Conservation (phyloP, 2,329 filamentous ascomycete genomes). For the Xylariaceae sp. region DNA sequence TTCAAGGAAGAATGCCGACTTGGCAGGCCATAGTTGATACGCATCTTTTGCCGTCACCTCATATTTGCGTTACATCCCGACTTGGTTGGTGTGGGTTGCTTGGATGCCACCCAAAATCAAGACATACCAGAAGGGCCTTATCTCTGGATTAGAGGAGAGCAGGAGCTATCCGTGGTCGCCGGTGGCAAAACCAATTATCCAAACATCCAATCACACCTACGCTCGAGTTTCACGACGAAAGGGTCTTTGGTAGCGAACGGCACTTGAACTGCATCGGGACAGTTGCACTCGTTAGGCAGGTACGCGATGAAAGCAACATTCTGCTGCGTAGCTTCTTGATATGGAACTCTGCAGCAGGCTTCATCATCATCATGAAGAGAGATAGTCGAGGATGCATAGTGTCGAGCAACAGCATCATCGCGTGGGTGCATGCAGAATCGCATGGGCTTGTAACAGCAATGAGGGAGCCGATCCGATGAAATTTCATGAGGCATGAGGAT, state of each 20-base stretch:
- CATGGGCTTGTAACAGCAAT: no score
- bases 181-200: constrained; percentile 9
- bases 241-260: constrained; percentile 17
- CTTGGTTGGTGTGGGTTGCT: constrained; percentile 10
- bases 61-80: constrained; percentile 13
- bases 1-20: constrained; percentile 4
- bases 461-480: no score
- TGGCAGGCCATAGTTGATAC: constrained; percentile 4
- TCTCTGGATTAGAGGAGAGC: constrained; percentile 2
- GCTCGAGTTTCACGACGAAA: no score
- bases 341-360: constrained; percentile 7
- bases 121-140: constrained; percentile 10
- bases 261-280: constrained; percentile 19
- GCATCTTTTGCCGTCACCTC: constrained; percentile 5
- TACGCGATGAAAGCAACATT: constrained; percentile 13
- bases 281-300: constrained; percentile 21
- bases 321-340: constrained; percentile 17
- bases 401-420: no score
- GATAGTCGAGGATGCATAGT: neutral
- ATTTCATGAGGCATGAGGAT: no score
- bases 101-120: no score
- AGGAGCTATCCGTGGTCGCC: constrained; percentile 3
- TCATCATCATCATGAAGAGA: constrained; percentile 2
- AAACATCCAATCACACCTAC: no score
- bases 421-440: no score